These are phyloP conservation scores for Viola pubescens DNA, from an alignment of 441 rosid species.

Conservation along the genomic window DNA sequence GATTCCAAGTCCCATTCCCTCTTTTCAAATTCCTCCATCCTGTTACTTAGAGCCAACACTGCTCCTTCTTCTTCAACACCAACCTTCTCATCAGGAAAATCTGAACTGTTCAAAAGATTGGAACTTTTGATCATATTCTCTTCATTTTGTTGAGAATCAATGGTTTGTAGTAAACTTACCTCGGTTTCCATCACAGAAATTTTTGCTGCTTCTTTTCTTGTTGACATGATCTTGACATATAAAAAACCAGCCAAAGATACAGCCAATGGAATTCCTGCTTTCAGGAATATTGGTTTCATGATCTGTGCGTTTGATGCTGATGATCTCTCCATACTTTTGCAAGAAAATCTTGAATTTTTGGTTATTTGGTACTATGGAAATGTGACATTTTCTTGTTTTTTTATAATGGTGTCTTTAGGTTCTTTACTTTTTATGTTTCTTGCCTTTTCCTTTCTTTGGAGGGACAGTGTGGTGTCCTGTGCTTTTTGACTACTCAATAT, in stretches of 20 bases:
- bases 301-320: conserved; percentile 32
- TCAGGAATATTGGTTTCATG: conserved; percentile 50
- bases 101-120: conserved; percentile 10
- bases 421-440: conserved; percentile 31
- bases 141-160: conserved; percentile 19
- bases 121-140: conserved; percentile 11
- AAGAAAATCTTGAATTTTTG: conserved; percentile 5
- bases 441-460: conserved; percentile 26
- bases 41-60: conserved; percentile 24
- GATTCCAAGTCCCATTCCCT: conserved; percentile 35
- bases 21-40: conserved; percentile 41
- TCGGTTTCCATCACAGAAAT: conserved; percentile 13
- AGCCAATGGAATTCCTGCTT: conserved; percentile 53
- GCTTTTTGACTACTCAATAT: conserved; percentile 37
- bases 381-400: not conserved
- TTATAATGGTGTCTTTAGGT: conserved; percentile 25
- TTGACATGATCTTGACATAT: conserved; percentile 35
- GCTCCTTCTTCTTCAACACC: conserved; percentile 31
- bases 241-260: conserved; percentile 55
- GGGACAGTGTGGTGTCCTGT: conserved; percentile 18
- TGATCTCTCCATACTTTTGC: conserved; percentile 25
- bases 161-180: conserved; percentile 17
- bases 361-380: not conserved
- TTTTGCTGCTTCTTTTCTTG: conserved; percentile 19
- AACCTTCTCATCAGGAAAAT: conserved; percentile 2